Conservation (phyloP, 306 rosid species). For the Quercus parvula region DNA sequence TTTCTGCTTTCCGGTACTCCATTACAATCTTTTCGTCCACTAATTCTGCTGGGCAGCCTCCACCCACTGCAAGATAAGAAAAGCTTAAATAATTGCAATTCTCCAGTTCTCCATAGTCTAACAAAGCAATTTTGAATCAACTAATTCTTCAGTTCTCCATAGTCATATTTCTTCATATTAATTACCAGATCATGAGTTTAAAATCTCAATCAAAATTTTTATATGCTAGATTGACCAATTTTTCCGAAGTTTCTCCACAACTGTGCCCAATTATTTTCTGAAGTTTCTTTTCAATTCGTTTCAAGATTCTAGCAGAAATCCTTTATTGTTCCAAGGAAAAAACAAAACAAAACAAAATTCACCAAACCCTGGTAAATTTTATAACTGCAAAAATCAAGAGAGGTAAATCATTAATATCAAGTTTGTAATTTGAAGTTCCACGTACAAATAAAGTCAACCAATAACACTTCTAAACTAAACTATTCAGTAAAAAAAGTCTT, state of each 20-base stretch:
- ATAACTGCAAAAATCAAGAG: not conserved
- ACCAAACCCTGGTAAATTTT: too few species aligned
- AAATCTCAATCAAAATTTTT: not conserved
- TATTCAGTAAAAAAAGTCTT: too few species aligned
- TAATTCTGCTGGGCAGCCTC: conserved; percentile 49
- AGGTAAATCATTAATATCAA: too few species aligned
- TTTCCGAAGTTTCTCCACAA: not conserved
- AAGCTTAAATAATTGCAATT: not conserved
- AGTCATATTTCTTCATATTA: not conserved
- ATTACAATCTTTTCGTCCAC: conserved; percentile 45
- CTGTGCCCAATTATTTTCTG: not conserved
- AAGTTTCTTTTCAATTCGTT: not conserved
- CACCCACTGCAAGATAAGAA: conserved; percentile 54
- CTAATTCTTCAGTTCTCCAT: not conserved
- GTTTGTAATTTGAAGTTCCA: not conserved
- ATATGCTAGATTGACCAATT: not conserved
- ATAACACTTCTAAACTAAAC: not conserved
- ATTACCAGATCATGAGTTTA: not conserved
- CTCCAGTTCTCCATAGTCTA: not conserved
- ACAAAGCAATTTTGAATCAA: not conserved
- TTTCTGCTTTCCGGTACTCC: conserved; percentile 54
- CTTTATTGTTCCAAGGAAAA: too few species aligned
- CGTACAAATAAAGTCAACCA: not conserved
- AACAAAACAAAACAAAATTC: too few species aligned
- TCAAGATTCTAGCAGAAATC: not conserved